These are phyloP conservation scores for Gymnopilus dilepis DNA, from an alignment of 768 basidiomycete species.

Conservation along the genomic window DNA sequence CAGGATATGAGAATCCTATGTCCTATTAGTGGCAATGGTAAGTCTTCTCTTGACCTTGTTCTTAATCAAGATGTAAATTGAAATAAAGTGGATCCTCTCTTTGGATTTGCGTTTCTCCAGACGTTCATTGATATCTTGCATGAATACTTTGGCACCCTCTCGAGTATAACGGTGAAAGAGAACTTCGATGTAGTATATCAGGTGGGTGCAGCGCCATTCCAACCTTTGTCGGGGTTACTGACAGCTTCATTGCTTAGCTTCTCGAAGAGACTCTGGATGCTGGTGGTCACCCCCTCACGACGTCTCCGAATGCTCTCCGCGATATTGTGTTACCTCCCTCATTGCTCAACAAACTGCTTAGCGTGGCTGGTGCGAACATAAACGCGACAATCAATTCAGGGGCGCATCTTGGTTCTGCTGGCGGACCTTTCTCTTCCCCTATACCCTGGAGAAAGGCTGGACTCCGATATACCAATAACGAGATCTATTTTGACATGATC, in stretches of 20 bases:
- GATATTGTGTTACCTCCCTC: slow-evolving; percentile 95
- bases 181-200: slow-evolving; percentile 97
- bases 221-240: not conserved
- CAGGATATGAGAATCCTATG: slow-evolving; percentile 80
- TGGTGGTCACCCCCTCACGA: slow-evolving; percentile 91
- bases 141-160: slow-evolving; percentile 90
- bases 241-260: slow-evolving; percentile 52
- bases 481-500: slow-evolving; percentile 90
- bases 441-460: slow-evolving; percentile 94
- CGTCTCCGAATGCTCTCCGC: slow-evolving; percentile 84
- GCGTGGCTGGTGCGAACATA: slow-evolving; percentile 56
- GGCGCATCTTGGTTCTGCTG: slow-evolving; percentile 42
- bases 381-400: slow-evolving; percentile 52
- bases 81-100: slow-evolving; percentile 79
- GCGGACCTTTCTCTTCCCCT: slow-evolving; percentile 78
- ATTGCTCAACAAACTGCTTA: slow-evolving; percentile 74
- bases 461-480: slow-evolving; percentile 83
- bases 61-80: slow-evolving; percentile 18
- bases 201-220: slow-evolving; percentile 45
- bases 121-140: slow-evolving; percentile 82
- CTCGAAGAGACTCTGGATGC: slow-evolving; percentile 96
- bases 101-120: slow-evolving; percentile 88
- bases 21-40: slow-evolving; percentile 86
- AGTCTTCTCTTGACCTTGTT: slow-evolving; percentile 33
- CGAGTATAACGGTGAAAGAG: slow-evolving; percentile 79